A percentile compares a stretch with the other conserved stretches of the same genome.
Evolutionary conservation across 345 rosid genomes (phyloP).

Genomic region (Brassica incana): DNA sequence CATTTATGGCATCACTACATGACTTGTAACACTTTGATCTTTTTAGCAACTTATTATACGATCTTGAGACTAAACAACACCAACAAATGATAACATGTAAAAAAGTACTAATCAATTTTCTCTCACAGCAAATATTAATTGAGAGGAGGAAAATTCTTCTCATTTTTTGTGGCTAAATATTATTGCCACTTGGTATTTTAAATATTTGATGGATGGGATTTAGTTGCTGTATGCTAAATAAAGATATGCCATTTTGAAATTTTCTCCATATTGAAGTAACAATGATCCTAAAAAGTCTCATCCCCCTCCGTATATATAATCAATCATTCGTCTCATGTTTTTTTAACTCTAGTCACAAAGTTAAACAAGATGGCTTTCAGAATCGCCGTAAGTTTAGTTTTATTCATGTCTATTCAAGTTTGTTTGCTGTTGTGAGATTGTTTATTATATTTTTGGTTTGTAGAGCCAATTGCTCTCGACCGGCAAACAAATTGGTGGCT

Average conservation of each 20-base stretch:
- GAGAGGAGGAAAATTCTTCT: neutral
- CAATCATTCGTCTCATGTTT: conserved; percentile 15
- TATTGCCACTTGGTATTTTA: neutral
- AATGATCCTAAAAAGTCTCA: conserved; percentile 34
- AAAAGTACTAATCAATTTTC: neutral
- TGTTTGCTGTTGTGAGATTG: neutral
- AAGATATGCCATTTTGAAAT: conserved; percentile 19
- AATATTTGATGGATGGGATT: conserved; percentile 3
- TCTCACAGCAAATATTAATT: neutral
- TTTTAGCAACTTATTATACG: neutral
- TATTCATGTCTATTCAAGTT: neutral
- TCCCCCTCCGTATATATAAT: neutral
- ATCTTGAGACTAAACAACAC: neutral
- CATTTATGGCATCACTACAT: neutral
- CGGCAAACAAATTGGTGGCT: conserved; percentile 8
- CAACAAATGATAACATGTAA: neutral
- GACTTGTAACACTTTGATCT: neutral
- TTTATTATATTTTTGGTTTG: neutral
- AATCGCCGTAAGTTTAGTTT: conserved; percentile 28
- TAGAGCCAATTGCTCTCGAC: conserved; percentile 26
- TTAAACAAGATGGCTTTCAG: conserved; percentile 27
- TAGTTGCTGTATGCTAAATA: conserved; percentile 17
- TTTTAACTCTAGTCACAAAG: neutral
- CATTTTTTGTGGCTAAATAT: neutral
- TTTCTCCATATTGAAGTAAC: conserved; percentile 29